Evolutionary conservation across 148 eudicot genomes (phyloP).

Genomic region (Rhododendron mucronatum): DNA sequence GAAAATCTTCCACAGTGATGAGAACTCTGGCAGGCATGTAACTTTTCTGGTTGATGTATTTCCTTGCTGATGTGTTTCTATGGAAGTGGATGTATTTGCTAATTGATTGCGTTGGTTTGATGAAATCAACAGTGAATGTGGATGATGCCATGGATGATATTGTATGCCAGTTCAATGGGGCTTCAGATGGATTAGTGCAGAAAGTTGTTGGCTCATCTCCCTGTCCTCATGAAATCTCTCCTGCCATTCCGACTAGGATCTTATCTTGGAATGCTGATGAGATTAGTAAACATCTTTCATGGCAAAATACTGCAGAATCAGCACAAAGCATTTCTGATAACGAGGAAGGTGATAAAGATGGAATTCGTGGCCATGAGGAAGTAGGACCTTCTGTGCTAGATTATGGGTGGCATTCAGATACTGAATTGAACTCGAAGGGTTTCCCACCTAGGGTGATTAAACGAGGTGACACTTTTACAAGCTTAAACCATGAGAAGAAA

Average conservation of each 20-base stretch:
- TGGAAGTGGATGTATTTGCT: background rate
- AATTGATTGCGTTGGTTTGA: background rate
- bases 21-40: constrained; percentile 80
- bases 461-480: constrained; percentile 24
- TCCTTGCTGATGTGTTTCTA: background rate
- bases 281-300: constrained; percentile 37
- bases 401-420: constrained; percentile 78
- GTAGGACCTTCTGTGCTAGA: constrained; percentile 31
- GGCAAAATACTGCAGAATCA: constrained; percentile 47
- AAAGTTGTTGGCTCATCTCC: constrained; percentile 65
- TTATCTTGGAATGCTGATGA: constrained; percentile 51
- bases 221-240: constrained; percentile 28
- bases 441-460: constrained; percentile 49
- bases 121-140: constrained; percentile 57
- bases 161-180: constrained; percentile 94
- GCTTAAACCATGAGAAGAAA: constrained; percentile 33
- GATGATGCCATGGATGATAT: constrained; percentile 99
- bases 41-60: background rate
- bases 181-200: constrained; percentile 77
- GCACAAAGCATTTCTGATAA: constrained; percentile 52
- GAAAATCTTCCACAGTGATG: constrained; percentile 87
- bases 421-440: constrained; percentile 57
- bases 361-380: constrained; percentile 34
- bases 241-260: constrained; percentile 37
- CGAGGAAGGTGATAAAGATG: constrained; percentile 59